These are phyloP conservation scores for Saccharomyces jurei DNA, from an alignment of 805 yeast genomes.

Conservation along the genomic window DNA sequence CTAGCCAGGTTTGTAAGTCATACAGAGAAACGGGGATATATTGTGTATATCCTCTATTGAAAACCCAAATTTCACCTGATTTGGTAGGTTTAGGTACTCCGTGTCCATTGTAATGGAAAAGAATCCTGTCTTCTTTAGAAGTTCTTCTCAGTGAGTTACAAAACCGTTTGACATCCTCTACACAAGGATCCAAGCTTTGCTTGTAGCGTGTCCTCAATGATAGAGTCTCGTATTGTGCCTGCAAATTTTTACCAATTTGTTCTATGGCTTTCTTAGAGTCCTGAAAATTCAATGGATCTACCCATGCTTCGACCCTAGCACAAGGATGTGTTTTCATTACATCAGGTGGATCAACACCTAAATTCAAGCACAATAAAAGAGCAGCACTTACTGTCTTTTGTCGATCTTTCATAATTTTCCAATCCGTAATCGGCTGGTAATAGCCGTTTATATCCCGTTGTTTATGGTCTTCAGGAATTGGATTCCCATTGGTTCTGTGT, in stretches of 20 bases:
- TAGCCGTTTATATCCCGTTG: slow-evolving; percentile 36
- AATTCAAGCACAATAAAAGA: slow-evolving; percentile 75
- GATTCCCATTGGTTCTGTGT: slow-evolving; percentile 83
- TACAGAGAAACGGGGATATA: slow-evolving; percentile 93
- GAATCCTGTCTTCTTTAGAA: slow-evolving; percentile 86
- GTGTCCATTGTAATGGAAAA: slow-evolving; percentile 95
- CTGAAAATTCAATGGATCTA: slow-evolving; percentile 72
- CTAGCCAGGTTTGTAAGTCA: slow-evolving; percentile 93
- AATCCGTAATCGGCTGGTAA: slow-evolving; percentile 70
- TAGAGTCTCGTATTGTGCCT: slow-evolving; percentile 80
- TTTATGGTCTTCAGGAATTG: slow-evolving; percentile 50
- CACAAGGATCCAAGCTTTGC: slow-evolving; percentile 88
- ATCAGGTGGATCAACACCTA: slow-evolving; percentile 98
- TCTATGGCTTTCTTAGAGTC: slow-evolving; percentile 90
- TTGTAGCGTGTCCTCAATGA: slow-evolving; percentile 83
- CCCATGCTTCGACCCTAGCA: slow-evolving; percentile 87
- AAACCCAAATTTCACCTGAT: slow-evolving; percentile 97
- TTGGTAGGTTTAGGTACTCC: slow-evolving; percentile 97
- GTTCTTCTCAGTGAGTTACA: slow-evolving; percentile 82
- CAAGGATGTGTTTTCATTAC: slow-evolving; percentile 87
- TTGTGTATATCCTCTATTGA: slow-evolving; percentile 93
- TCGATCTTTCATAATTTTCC: slow-evolving; percentile 86
- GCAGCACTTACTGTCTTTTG: slow-evolving; percentile 93
- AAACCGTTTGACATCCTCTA: slow-evolving; percentile 87
- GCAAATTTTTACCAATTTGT: slow-evolving; percentile 80